Conservation (phyloP, 495 filamentous ascomycete genomes). For the Talaromyces thailandensis region DNA sequence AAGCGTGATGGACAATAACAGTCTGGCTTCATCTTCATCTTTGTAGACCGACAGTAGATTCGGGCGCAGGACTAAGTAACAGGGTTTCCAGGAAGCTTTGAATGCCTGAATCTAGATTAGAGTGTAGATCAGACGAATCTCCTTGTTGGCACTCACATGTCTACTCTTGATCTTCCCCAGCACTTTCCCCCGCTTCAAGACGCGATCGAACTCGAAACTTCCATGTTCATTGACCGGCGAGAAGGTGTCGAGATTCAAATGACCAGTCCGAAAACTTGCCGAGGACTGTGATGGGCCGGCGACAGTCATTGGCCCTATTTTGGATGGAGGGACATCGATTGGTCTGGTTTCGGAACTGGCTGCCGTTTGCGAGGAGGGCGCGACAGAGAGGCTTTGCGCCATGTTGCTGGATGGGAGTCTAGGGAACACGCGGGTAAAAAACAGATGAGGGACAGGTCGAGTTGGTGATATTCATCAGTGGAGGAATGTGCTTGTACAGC, state of each 20-base stretch:
- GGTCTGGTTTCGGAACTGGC: slow-evolving; percentile 2
- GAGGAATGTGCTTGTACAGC: not conserved
- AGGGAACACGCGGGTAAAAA: not conserved
- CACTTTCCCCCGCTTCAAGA: slow-evolving; percentile 79
- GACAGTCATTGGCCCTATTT: slow-evolving; percentile 1
- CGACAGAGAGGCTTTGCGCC: slow-evolving; percentile 4
- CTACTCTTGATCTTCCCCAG: slow-evolving; percentile 86
- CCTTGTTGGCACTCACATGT: slow-evolving; percentile 50
- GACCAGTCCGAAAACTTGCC: slow-evolving; percentile 31
- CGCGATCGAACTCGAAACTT: slow-evolving; percentile 88
- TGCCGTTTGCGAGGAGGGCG: not conserved
- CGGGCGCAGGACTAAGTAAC: slow-evolving; percentile 84
- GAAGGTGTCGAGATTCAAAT: slow-evolving; percentile 52
- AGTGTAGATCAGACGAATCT: too few relatives aligned
- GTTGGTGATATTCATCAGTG: not conserved
- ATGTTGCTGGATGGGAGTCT: not conserved
- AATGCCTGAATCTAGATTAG: slow-evolving; percentile 15
- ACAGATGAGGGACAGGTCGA: not conserved
- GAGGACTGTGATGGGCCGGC: slow-evolving; percentile 4
- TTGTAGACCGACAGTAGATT: slow-evolving; percentile 96
- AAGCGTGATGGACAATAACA: slow-evolving; percentile 77
- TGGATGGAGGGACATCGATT: not conserved
- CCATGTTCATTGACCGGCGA: slow-evolving; percentile 91
- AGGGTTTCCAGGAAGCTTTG: slow-evolving; percentile 67
- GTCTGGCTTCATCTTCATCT: slow-evolving; percentile 76